Evolutionary conservation across 805 yeast genomes (phyloP), one percentile per base, ranked within the genome.

Genomic region (Candida glaebosa): DNA sequence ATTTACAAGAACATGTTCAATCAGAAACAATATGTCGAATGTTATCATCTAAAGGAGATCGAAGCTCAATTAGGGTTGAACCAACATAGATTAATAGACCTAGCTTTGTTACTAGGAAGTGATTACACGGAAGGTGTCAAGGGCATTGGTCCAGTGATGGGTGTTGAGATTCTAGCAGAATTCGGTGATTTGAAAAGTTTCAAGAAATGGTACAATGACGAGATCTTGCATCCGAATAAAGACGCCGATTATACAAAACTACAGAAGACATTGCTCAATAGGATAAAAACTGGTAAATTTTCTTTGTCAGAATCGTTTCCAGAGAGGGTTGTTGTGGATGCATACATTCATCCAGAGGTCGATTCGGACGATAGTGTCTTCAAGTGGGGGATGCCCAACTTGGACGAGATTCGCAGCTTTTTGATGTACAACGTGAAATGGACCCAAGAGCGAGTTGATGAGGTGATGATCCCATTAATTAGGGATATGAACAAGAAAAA

Each of bases 81-180:
- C 39, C 77, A 87, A 43, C 54, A 65, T 1, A 76, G 76, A 43
- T 63, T 93, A 59, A 87, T 93, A 20, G 88, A 86, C 34, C 63
- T 93, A 45, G 99, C 97, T 0, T 73, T 82, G 37, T 61, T 93
- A 18, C 63, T 93, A 16, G 99, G 99, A 0, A 87, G 96, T 60
- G 99, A 93, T 64, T 93, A 93, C 58, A 90, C 99, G 0, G 87
- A 83, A 40, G 99, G 99, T 0, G 63, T 93, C 26, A 83, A 86
- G 43, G 96, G 98, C 2, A 75, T 93, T 45, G 99, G 99, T 1
- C 96, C 96, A 0, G 98, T 93, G 1, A 74, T 83, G 15, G 93
- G 96, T 0, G 79, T 88, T 79, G 97, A 93, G 59, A 77, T 93
- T 15, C 53, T 93, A 26, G 96, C 95, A 0, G 95, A 90, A 51